Base-by-base conservation (phyloP, 129 eudicot genomes). In the Flaveria sonorensis region DNA sequence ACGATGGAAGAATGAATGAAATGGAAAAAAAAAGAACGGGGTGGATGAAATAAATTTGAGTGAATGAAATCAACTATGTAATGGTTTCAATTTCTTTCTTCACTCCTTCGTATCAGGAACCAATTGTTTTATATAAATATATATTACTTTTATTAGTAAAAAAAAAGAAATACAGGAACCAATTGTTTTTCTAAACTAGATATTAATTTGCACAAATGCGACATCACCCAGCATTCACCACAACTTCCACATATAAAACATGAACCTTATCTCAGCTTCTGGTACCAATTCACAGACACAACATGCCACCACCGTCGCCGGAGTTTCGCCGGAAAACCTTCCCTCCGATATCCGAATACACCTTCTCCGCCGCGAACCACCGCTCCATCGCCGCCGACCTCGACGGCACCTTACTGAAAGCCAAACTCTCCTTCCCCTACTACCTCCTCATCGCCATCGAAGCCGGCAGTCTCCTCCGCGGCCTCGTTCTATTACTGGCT, bases 401-500 rank as follows among this genome's bases (percentile, higher is more conserved):
- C 62, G 97, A 95, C 82, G 99, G 99, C 30, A 95, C 99, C 10
- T 89, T 95, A 43, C 89, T 95, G 2, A 88, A 82, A 71, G 83
- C 87, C 53, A 76, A 73, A 61, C 81, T 90, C 21, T 86, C 99
- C 9, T 95, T 95, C 81, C 99, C 96, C 19, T 95, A 95, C 85
- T 95, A 86, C 92, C 82, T 95, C 80, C 89, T 95, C 20, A 72
- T 95, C 7, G 97, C 99, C 6, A 83, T 95, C 56, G 96, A 95
- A 36, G 96, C 99, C 78, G 99, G 99, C 10, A 95, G 97, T 56
- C 83, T 91, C 63, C 70, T 95, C 72, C 93, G 99, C 18, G 99
- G 97, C 69, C 83, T 95, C 0, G 21, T 83, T 1, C 82, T 95
- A 14, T 76, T 89, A 0, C 83, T 91, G 7, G 74, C 83, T 1